Percentiles rank a stretch among this genome's conserved stretches.
Conservation (phyloP, 257 asterid genomes). For the Scutellaria minor region DNA sequence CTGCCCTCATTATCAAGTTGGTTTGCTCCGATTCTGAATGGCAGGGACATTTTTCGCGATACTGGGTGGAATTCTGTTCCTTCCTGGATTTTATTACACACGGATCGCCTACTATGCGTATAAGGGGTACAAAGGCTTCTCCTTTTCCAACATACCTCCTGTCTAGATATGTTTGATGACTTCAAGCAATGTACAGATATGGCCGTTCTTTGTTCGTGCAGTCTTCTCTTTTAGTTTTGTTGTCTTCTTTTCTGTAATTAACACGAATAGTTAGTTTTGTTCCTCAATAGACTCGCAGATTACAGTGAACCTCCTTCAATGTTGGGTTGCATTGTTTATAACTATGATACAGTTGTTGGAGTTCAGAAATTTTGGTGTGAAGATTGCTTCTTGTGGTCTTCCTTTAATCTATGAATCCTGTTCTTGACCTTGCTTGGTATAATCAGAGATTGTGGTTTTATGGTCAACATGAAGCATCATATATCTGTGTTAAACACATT, state of each 20-base stretch:
- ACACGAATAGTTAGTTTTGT: no score
- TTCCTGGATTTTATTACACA: constrained; percentile 94
- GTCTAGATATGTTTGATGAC: constrained; percentile 53
- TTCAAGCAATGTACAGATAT: constrained; percentile 61
- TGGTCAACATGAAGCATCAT: no score
- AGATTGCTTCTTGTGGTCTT: constrained; percentile 1
- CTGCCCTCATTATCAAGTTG: constrained; percentile 6
- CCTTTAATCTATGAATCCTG: constrained; percentile 4
- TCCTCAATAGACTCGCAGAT: constrained; percentile 24
- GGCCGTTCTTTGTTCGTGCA: constrained; percentile 30
- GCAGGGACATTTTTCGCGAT: constrained; percentile 83
- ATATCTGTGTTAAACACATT: no score
- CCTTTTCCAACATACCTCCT: constrained; percentile 86
- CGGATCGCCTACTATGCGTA: constrained; percentile 95
- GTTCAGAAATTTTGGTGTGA: constrained; percentile 19
- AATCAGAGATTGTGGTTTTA: no score
- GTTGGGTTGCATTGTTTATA: constrained; percentile 11
- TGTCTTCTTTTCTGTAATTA: constrained; percentile 22
- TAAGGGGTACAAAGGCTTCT: constrained; percentile 97
- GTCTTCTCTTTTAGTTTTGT: constrained; percentile 26
- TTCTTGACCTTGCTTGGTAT: neutral
- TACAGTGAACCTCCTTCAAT: constrained; percentile 18
- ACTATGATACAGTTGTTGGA: constrained; percentile 19
- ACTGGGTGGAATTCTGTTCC: constrained; percentile 82
- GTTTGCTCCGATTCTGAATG: constrained; percentile 29